Base-by-base conservation (phyloP, 228 moss, liverwort and hornwort genomes). In the Sphagnum magellanicum region DNA sequence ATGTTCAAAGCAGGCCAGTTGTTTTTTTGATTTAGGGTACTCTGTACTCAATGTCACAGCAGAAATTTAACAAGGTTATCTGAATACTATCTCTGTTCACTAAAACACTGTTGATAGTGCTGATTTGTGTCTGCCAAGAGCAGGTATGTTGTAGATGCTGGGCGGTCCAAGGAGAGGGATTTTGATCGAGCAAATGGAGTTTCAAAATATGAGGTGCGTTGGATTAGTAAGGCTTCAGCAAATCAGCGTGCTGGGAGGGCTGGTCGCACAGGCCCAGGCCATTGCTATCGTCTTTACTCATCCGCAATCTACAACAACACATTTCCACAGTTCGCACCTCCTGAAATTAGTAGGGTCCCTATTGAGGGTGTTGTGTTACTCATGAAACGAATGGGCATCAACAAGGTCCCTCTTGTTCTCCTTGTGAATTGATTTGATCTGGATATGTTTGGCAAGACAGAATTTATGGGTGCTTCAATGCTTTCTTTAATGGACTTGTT, bases 191-290 rank as follows among this genome's bases (percentile, higher is more conserved):
- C 81, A 6, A 97, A 84, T 76, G 94, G 98, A 53, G 77, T 98
- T 52, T 88, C 90, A 48, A 98, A 91, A 69, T 98, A 90, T 74
- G 92, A 92, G 65, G 90, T 98, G 52, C 92, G 89, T 15, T 98
- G 98, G 98, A 94, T 98, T 74, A 98, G 94, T 82, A 98, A 98
- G 79, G 98, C 98, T 48, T 92, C 98, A 16, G 98, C 98, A 73
- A 92, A 94, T 65, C 98, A 98, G 76, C 86, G 98, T 75, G 98
- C 94, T 71, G 98, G 98, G 50, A 80, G 98, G 73, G 94, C 94
- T 66, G 98, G 98, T 51, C 87, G 98, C 70, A 93, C 94, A 52
- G 98, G 94, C 73, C 94, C 98, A 50, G 98, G 98, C 5, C 94
- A 98, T 76, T 94, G 98, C 83, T 98, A 98, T 66, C 87, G 98